Conservation (phyloP, 768 basidiomycete species). For the Amanita inopinata region DNA sequence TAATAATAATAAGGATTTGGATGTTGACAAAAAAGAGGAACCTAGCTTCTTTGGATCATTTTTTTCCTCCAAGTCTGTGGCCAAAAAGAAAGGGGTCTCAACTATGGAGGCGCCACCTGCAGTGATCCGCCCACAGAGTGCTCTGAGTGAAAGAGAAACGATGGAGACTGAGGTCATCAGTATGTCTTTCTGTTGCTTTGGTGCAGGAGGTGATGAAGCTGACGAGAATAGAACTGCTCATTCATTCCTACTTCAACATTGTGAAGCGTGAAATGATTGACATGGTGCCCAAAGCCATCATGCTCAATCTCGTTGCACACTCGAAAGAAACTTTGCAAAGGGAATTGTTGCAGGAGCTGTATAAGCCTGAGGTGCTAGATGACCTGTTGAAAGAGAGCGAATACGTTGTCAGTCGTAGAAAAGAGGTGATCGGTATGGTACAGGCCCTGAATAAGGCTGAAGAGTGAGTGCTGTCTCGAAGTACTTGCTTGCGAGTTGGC, state of each 20-base stretch:
- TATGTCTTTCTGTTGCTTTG: conserved; percentile 31
- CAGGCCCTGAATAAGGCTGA: conserved; percentile 94
- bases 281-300: conserved; percentile 97
- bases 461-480: conserved; percentile 50
- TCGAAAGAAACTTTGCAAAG: conserved; percentile 93
- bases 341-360: conserved; percentile 90
- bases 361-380: conserved; percentile 93
- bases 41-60: conserved; percentile 92
- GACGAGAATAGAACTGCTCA: conserved; percentile 66
- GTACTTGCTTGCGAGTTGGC: conserved; percentile 5
- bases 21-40: conserved; percentile 90
- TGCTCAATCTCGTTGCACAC: conserved; percentile 81
- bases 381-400: conserved; percentile 95
- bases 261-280: conserved; percentile 99
- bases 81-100: conserved; percentile 48
- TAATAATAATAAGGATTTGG: conserved; percentile 93
- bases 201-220: not conserved
- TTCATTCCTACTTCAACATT: conserved; percentile 95
- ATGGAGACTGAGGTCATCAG: conserved; percentile 99
- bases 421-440: conserved; percentile 92
- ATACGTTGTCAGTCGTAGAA: conserved; percentile 78
- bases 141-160: conserved; percentile 87
- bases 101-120: conserved; percentile 67
- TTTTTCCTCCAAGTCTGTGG: conserved; percentile 61
- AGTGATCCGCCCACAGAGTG: conserved; percentile 82